Evolutionary conservation across 805 yeast genomes (phyloP).

Genomic region (Lipomyces chichibuensis): DNA sequence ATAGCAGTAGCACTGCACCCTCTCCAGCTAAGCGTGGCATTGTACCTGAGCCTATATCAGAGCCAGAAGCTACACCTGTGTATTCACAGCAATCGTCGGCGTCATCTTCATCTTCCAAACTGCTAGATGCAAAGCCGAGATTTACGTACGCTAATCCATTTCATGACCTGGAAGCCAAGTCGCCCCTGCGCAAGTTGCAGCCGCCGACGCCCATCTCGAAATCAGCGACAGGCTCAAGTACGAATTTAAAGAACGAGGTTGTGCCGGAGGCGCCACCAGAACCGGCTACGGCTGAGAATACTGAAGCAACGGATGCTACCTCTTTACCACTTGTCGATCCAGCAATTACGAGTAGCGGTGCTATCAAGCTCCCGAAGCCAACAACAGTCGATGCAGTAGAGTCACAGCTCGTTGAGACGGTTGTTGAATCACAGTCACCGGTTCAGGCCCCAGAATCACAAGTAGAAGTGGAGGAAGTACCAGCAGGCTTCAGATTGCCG

Average conservation of each 20-base stretch:
- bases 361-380: slow-evolving; percentile 1
- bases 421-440: neutral
- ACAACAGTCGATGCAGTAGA: neutral
- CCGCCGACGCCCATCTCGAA: slow-evolving; percentile 6
- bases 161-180: slow-evolving; percentile 21
- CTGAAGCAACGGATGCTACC: neutral
- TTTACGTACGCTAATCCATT: slow-evolving; percentile 32
- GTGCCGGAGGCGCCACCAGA: neutral
- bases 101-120: neutral
- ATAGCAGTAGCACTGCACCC: neutral
- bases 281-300: neutral
- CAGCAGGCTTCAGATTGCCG: slow-evolving; percentile 18
- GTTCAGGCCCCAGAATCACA: neutral
- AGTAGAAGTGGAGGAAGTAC: neutral
- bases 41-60: neutral
- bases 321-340: slow-evolving; percentile 8
- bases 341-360: slow-evolving; percentile 10
- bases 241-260: neutral
- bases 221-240: neutral
- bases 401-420: neutral
- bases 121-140: slow-evolving; percentile 16
- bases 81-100: neutral
- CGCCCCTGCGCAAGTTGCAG: slow-evolving; percentile 8
- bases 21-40: neutral
- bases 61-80: neutral